Base-by-base conservation (phyloP, 805 yeast species). In the Spathaspora girioi region DNA sequence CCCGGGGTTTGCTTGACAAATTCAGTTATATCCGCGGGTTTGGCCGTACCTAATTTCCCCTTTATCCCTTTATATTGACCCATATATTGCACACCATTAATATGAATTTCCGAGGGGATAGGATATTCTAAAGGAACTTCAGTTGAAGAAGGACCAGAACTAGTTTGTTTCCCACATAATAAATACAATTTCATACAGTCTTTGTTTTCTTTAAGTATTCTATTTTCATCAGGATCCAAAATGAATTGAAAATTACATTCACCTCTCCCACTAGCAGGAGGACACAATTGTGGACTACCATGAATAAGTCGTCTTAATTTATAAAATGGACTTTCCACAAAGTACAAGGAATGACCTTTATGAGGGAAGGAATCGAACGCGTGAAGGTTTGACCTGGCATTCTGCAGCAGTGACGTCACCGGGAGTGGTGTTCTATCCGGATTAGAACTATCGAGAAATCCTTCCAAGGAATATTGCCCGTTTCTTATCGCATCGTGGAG, bases 1-100 rank as follows among this genome's bases (percentile, higher is more conserved):
- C 55, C 56, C 9, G 68, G 68, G 15, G 64, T 54, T 1, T 61
- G 56, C 20, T 45, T 50, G 6, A 68, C 17, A 42, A 71, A 70
- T 2, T 74, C 73, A 0, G 96, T 87, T 42, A 93, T 57, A 64
- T 92, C 87, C 0, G 89, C 91, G 0, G 97, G 97, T 54, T 81
- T 79, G 1, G 91, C 86, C 0, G 97, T 84, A 0, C 96, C 97
- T 0, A 80, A 79, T 52, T 78, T 80, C 45, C 86, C 86, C 61
- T 89, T 89, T 29, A 91, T 69, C 0, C 97, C 97, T 50, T 84
- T 80, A 45, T 62, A 61, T 47, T 53, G 57, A 50, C 59, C 60
- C 15, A 58, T 51, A 1, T 84, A 79, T 53, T 81, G 81, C 38
- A 77, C 83, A 5, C 75, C 76, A 61, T 93, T 89, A 40, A 87